Conservation (phyloP, 164 flowering plant genomes). For the Berberis thunbergii region DNA sequence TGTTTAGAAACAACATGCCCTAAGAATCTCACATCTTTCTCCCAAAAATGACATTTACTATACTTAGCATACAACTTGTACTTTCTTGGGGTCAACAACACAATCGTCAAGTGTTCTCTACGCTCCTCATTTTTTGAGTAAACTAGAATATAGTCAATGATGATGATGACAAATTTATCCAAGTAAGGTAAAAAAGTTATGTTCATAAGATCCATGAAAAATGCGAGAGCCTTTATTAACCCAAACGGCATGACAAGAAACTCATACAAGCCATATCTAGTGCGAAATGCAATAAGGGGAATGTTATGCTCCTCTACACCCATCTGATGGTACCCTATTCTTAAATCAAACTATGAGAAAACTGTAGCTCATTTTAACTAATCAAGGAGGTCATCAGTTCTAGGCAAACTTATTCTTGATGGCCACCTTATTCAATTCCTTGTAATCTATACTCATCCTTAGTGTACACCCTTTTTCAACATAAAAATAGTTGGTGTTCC, state of each 20-base stretch:
- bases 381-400: neutral
- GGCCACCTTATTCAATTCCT: neutral
- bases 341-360: conserved; percentile 1
- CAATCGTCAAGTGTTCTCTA: neutral
- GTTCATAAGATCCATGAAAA: conserved; percentile 1
- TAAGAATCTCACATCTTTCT: neutral
- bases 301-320: neutral
- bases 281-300: neutral
- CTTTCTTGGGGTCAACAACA: neutral
- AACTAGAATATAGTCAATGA: neutral
- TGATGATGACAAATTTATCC: neutral
- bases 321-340: conserved; percentile 1
- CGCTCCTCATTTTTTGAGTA: neutral
- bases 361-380: neutral
- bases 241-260: conserved; percentile 4
- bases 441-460: neutral
- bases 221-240: neutral
- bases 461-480: neutral
- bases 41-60: neutral
- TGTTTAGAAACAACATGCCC: neutral
- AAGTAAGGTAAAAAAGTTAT: neutral
- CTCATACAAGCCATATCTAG: neutral
- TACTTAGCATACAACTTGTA: neutral
- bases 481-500: neutral
- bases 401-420: neutral